Evolutionary conservation across 1,139 yeast species (phyloP), one percentile per base, ranked within the genome.

Genomic region (Arxiozyma telluris): DNA sequence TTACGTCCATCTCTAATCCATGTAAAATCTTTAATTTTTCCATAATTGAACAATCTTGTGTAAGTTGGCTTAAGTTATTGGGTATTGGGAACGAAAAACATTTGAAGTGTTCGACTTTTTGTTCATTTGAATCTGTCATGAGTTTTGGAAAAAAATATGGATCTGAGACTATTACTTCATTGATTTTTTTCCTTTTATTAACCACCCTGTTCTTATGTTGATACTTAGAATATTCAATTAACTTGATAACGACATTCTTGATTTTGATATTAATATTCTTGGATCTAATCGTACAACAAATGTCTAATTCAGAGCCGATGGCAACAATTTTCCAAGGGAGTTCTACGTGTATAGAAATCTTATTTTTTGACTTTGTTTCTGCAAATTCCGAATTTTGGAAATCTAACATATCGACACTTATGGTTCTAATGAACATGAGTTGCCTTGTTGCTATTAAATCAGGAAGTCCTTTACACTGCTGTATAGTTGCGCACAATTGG

Each of bases 281-380:
- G 0, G 98, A 98, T 1, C 86, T 86, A 63, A 93, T 69, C 63
- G 81, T 75, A 64, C 91, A 76, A 60, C 82, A 78, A 15, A 93
- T 77, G 1, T 89, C 86, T 1, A 87, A 76, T 0, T 81, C 73
- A 0, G 96, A 83, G 0, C 98, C 98, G 44, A 93, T 82, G 0
- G 98, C 96, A 39, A 88, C 80, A 0, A 98, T 96, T 65, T 87
- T 84, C 20, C 91, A 77, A 0, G 98, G 97, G 9, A 88, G 83
- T 56, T 87, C 86, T 53, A 93, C 80, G 1, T 91, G 80, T 69
- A 93, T 93, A 64, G 93, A 98, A 49, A 93, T 88, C 67, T 93
- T 93, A 50, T 81, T 75, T 3, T 98, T 98, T 98, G 98, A 93
- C 0, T 91, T 84, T 67, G 91, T 91, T 66, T 89, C 96, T 23